Percentiles rank a stretch among this genome's conserved stretches.
phyloP scores from a whole-genome alignment of 805 yeast genomes.

The Suhomyces tanzawaensis region DNA sequence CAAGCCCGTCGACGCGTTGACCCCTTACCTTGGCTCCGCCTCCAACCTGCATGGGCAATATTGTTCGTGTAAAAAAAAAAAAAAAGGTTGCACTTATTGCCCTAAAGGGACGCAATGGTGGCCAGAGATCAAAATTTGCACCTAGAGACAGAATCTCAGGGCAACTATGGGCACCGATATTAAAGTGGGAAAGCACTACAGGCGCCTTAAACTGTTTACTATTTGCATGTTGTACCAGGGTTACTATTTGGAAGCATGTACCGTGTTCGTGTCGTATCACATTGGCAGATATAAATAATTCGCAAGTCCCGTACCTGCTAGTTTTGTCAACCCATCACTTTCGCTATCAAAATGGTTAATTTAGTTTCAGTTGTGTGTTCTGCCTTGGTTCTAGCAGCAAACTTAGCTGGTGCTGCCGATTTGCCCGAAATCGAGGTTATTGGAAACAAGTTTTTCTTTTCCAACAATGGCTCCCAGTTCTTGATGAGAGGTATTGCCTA shows the following conservation, averaged over 20 bases:
- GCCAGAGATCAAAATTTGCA: conserved; percentile 5
- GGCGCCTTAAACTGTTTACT: conserved; percentile 5
- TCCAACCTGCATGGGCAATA: conserved; percentile 3
- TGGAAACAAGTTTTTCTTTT: conserved; percentile 42
- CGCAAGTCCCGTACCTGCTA: not conserved
- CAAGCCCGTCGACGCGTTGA: no score
- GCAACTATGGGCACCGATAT: conserved; percentile 1
- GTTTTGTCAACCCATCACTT: not conserved
- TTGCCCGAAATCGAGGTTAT: conserved; percentile 38
- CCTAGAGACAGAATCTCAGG: not conserved
- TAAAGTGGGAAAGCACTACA: not conserved
- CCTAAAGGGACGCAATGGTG: not conserved
- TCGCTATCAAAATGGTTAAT: conserved; percentile 4
- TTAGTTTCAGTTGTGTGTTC: conserved; percentile 4
- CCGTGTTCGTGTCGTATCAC: conserved; percentile 4
- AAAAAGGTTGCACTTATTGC: conserved; percentile 2
- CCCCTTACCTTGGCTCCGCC: conserved; percentile 4
- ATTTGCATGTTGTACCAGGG: conserved; percentile 2
- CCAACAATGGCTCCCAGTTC: conserved; percentile 44
- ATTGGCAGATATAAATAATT: not conserved
- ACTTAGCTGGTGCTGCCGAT: conserved; percentile 6
- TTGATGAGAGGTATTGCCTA: conserved; percentile 45
- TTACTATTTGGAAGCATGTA: conserved; percentile 2
- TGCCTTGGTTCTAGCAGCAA: conserved; percentile 1
- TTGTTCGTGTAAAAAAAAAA: not conserved